Base-by-base conservation (phyloP, 169 alveolate species). In the Cryptosporidium bovis region DNA sequence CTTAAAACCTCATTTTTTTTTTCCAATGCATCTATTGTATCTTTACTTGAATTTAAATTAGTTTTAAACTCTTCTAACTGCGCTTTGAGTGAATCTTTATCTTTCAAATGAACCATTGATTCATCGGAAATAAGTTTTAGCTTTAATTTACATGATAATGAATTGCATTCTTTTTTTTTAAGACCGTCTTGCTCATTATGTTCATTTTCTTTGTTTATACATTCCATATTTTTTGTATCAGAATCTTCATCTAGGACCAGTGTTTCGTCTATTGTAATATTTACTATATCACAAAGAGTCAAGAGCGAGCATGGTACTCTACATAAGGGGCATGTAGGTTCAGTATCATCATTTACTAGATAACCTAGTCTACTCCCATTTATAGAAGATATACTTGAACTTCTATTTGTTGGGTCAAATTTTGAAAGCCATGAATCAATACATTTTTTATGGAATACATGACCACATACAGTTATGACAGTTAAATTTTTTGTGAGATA, bases 251-350 rank as follows among this genome's bases (percentile, higher is more conserved):
- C 55, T 6, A 40, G 4, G 10, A 71, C 69, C 12, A 71, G 7
- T 13, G 55, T 55, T 20, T 71, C 67, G 27, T 71, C 84, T 34
- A 71, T 71, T 55, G 84, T 71, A 33, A 71, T 53, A 34, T 71
- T 71, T 8, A 71, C 84, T 34, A 71, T 29, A 40, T 71, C 84
- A 55, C 84, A 71, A 53, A 71, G 67, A 13, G 84, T 71, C 24
- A 71, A 71, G 4, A 33, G 8, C 12, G 84, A 71, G 24, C 84
- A 71, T 16, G 84, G 69, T 51, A 71, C 68, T 34, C 84, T 71
- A 33, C 84, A 71, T n/a, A 71, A 56, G 12, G 84, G 84, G 68
- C 84, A 71, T 24, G 84, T 71, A 27, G 66, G 84, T 31, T 71
- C 84, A 31, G 58, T 51, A 31, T 33, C 29, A 5, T 71, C 69